phyloP scores from a whole-genome alignment of 106 monocot species.

The Dactylorhiza incarnata region DNA sequence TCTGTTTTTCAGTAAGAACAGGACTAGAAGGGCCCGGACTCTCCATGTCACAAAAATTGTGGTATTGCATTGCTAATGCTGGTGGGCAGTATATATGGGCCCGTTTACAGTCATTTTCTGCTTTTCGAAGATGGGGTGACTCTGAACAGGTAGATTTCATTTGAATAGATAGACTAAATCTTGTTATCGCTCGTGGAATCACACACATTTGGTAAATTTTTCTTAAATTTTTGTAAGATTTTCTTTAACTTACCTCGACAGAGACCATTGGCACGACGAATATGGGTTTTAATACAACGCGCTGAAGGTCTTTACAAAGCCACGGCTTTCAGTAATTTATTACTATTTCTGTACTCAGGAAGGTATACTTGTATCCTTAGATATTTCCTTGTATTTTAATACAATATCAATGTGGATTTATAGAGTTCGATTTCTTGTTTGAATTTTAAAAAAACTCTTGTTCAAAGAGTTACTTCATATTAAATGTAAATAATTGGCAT shows the following conservation, averaged over 20 bases:
- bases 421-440: not conserved
- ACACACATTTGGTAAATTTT: not conserved
- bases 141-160: constrained; percentile 63
- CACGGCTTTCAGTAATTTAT: constrained; percentile 56
- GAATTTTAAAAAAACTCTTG: not conserved
- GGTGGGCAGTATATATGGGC: constrained; percentile 95
- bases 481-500: not conserved
- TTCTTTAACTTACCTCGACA: constrained; percentile 5
- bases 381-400: not conserved
- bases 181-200: not conserved
- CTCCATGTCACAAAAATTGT: constrained; percentile 84
- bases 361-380: constrained; percentile 33
- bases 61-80: constrained; percentile 76
- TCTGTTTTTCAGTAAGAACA: constrained; percentile 65
- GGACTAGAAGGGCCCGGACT: constrained; percentile 96
- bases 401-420: not conserved
- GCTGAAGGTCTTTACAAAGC: constrained; percentile 83
- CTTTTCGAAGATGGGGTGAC: constrained; percentile 96
- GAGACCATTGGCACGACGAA: constrained; percentile 62
- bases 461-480: not conserved
- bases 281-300: constrained; percentile 66
- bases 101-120: constrained; percentile 90
- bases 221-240: not conserved
- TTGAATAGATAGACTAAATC: not conserved
- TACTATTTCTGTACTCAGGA: constrained; percentile 85